These are phyloP conservation scores for Tephrocybe sp. DNA, from an alignment of 768 basidiomycete genomes.

Conservation along the genomic window DNA sequence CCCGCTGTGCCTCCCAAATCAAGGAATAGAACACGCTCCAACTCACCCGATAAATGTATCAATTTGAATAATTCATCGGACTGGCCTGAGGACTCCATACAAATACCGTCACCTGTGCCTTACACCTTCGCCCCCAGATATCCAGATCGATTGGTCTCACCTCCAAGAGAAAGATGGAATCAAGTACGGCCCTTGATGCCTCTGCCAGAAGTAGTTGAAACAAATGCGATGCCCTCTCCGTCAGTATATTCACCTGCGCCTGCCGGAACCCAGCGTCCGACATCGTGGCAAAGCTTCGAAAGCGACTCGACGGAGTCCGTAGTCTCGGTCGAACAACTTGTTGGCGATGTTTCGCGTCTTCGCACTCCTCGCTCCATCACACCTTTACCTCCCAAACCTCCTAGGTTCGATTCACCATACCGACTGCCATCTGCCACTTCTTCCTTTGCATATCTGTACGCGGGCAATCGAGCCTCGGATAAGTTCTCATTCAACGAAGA, in stretches of 20 bases:
- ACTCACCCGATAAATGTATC: not conserved
- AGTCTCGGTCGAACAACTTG: constrained; percentile 4
- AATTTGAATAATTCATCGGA: not conserved
- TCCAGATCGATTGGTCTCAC: not conserved
- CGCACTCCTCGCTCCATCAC: constrained; percentile 5
- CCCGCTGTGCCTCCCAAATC: constrained; percentile 3
- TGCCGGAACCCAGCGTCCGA: not conserved
- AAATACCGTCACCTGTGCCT: not conserved
- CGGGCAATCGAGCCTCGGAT: not conserved
- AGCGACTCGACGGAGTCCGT: constrained; percentile 10
- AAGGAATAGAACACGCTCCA: not conserved
- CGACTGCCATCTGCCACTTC: not conserved
- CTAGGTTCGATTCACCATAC: not conserved
- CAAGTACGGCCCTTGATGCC: not conserved
- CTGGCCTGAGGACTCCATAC: not conserved
- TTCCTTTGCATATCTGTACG: not conserved
- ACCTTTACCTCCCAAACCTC: constrained; percentile 4
- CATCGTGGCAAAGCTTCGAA: not conserved
- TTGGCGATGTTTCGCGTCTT: constrained; percentile 7
- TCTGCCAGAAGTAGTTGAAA: not conserved
- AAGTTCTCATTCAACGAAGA: not conserved
- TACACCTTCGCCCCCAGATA: not conserved
- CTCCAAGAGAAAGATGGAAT: not conserved
- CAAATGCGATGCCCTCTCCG: not conserved
- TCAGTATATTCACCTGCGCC: constrained; percentile 7